Percentiles rank a stretch among this genome's conserved stretches.
Evolutionary conservation across 768 basidiomycete species (phyloP).

Genomic region (Mycena belliarum): DNA sequence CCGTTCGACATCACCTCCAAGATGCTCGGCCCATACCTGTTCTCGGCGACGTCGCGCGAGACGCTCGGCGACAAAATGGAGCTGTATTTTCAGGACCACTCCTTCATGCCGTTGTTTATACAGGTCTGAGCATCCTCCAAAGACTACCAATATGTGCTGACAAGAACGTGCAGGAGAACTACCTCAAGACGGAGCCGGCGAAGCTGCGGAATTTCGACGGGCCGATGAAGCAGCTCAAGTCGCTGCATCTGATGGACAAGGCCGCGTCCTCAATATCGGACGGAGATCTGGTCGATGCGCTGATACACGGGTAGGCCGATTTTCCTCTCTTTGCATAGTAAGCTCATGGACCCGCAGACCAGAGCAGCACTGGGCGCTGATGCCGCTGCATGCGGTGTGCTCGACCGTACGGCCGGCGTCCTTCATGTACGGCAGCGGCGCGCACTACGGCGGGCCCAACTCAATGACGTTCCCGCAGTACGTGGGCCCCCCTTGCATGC

Average conservation of each 20-base stretch:
- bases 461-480: slow-evolving; percentile 84
- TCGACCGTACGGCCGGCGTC: slow-evolving; percentile 90
- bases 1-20: slow-evolving; percentile 92
- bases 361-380: slow-evolving; percentile 94
- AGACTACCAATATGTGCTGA: no score
- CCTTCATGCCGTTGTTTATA: slow-evolving; percentile 92
- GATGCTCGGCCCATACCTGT: slow-evolving; percentile 89
- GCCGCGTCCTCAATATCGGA: slow-evolving; percentile 95
- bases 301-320: slow-evolving; percentile 82
- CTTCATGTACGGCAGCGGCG: slow-evolving; percentile 72
- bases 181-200: slow-evolving; percentile 81
- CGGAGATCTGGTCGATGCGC: slow-evolving; percentile 87
- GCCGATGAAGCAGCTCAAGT: slow-evolving; percentile 65
- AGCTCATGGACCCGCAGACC: slow-evolving; percentile 56
- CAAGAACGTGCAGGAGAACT: slow-evolving; percentile 73
- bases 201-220: slow-evolving; percentile 58
- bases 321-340: neutral
- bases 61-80: slow-evolving; percentile 92
- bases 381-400: slow-evolving; percentile 90
- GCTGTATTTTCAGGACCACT: slow-evolving; percentile 93
- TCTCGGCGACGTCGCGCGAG: slow-evolving; percentile 78
- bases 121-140: slow-evolving; percentile 54
- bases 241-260: slow-evolving; percentile 78
- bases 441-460: slow-evolving; percentile 66
- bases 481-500: slow-evolving; percentile 31